Conservation (phyloP, 148 eudicot species). For the Vaccinium corymbosum region DNA sequence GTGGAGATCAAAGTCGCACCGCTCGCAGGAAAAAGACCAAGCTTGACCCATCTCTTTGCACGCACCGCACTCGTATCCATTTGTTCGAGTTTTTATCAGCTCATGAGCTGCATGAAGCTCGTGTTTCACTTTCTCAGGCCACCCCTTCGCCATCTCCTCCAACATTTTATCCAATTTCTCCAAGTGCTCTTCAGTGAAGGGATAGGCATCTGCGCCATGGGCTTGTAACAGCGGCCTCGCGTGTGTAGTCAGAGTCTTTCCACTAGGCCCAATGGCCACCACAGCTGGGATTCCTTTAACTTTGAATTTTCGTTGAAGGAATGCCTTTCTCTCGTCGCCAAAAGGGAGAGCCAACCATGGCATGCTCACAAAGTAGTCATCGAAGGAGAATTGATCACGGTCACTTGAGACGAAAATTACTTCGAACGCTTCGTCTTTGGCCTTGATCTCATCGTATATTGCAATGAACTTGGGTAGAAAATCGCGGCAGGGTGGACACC, state of each 20-base stretch:
- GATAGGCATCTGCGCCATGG: slow-evolving; percentile 54
- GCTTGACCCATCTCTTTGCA: slow-evolving; percentile 15
- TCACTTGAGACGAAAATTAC: slow-evolving; percentile 52
- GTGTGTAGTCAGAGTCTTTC: slow-evolving; percentile 36
- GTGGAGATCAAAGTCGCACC: slow-evolving; percentile 20
- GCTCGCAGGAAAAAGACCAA: slow-evolving; percentile 9
- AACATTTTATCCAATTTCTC: slow-evolving; percentile 21
- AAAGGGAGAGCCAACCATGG: slow-evolving; percentile 63
- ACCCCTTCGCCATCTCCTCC: slow-evolving; percentile 34
- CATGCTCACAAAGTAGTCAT: slow-evolving; percentile 43
- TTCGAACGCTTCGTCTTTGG: slow-evolving; percentile 39
- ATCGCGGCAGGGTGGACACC: slow-evolving; percentile 59
- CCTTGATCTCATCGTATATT: slow-evolving; percentile 45
- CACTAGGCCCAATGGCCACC: slow-evolving; percentile 47
- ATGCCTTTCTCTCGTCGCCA: slow-evolving; percentile 44
- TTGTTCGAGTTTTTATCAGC: background rate
- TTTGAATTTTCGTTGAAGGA: slow-evolving; percentile 36
- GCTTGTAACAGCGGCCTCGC: slow-evolving; percentile 29
- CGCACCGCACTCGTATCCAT: background rate
- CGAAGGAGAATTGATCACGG: slow-evolving; percentile 37
- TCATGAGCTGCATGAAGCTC: background rate
- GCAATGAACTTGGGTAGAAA: slow-evolving; percentile 48
- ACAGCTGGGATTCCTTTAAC: slow-evolving; percentile 47
- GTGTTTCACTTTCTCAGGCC: slow-evolving; percentile 24
- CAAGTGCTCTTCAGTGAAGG: slow-evolving; percentile 50